phyloP scores from a whole-genome alignment of 805 yeast species.

The Lachancea thermotolerans region DNA sequence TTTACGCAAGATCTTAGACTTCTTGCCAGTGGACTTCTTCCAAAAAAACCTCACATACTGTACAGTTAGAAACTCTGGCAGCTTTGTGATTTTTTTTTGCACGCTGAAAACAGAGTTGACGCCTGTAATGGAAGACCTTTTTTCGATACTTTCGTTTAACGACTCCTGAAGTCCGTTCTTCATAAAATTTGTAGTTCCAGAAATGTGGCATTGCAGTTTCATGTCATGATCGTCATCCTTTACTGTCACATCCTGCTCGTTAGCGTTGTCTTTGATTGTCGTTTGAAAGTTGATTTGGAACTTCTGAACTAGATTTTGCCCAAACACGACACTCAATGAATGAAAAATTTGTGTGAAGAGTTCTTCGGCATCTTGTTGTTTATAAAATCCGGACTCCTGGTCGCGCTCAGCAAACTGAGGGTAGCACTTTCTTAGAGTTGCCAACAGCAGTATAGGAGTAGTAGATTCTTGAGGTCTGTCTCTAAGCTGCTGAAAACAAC shows the following conservation, averaged over 20 bases:
- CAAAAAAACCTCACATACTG: slow-evolving; percentile 94
- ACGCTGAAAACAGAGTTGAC: slow-evolving; percentile 67
- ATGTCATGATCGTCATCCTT: slow-evolving; percentile 48
- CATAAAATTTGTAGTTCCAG: slow-evolving; percentile 76
- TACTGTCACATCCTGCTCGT: slow-evolving; percentile 41
- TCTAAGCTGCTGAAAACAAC: slow-evolving; percentile 37
- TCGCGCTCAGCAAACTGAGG: slow-evolving; percentile 90
- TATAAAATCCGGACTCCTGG: slow-evolving; percentile 56
- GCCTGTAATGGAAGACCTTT: slow-evolving; percentile 63
- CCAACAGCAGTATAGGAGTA: slow-evolving; percentile 62
- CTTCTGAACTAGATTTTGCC: slow-evolving; percentile 44
- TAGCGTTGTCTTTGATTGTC: slow-evolving; percentile 54
- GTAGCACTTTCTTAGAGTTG: slow-evolving; percentile 54
- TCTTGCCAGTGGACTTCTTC: slow-evolving; percentile 86
- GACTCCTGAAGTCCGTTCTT: slow-evolving; percentile 77
- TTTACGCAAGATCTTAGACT: slow-evolving; percentile 88
- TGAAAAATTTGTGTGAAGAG: slow-evolving; percentile 74
- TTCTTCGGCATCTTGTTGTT: slow-evolving; percentile 99
- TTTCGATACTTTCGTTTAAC: slow-evolving; percentile 69
- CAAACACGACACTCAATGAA: slow-evolving; percentile 40
- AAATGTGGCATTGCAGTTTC: slow-evolving; percentile 86
- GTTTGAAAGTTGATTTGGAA: slow-evolving; percentile 64
- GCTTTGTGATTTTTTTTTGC: slow-evolving; percentile 50
- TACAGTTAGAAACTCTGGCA: slow-evolving; percentile 83
- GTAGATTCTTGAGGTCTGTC: slow-evolving; percentile 41